Evolutionary conservation across 2,329 filamentous ascomycete species (phyloP), one percentile per base, ranked within the genome.

Genomic region (Fragosphaeria purpurea): DNA sequence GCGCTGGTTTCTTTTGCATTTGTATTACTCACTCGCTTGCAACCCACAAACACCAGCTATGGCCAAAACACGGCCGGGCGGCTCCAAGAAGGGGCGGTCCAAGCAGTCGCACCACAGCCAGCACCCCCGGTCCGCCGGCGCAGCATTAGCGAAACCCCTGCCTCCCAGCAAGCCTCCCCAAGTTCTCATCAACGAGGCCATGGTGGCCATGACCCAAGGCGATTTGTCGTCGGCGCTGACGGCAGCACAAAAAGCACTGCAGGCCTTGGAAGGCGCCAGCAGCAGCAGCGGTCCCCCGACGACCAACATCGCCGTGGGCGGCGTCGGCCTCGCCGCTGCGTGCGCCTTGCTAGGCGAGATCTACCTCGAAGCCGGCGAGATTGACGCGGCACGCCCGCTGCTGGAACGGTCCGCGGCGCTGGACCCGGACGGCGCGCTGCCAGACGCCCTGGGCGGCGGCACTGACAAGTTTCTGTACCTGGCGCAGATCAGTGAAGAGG

Each of bases 391-490:
- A 41, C 76, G 85, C 53, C 68, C 73, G 44, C 83, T 80, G 61
- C 95, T 96, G 61, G 65, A 82, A 53, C 74, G 78, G 44, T 88
- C 93, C 0, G 85, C 85, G 39, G 71, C 76, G 49, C 76, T 93
- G 38, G 93, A 98, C 63, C 76, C 82, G 31, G 80, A 90, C 51
- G 93, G 91, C 13, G 68, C 72, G 40, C 70, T 82, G 53, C 77
- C 84, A 13, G 85, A 88, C 60, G 77, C 80, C 40, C 65, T 83
- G 47, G 90, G 89, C 46, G 88, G 88, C 33, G 90, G 90, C 1
- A 81, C 89, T 0, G 91, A 97, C 63, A 97, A 96, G 70, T 97
- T 96, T 62, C 70, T 97, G 46, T 95, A 90, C 80, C 74, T 98
- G 52, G 93, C 93, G 56, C 93, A 98, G 69, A 75, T 98, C 61